Conservation (phyloP, 106 monocot species). For the Phalaenopsis equestris region DNA sequence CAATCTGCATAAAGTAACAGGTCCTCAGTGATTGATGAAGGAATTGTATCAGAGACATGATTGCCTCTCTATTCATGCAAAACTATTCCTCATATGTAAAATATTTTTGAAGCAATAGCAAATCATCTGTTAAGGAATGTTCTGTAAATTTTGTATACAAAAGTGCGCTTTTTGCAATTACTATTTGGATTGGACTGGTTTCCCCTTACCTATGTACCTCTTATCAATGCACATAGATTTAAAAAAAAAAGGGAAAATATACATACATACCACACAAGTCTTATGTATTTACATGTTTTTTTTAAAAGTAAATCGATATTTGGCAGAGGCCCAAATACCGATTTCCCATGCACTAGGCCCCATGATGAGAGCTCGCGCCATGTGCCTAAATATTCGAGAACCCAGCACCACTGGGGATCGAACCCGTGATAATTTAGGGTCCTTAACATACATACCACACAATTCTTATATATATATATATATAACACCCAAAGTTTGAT, state of each 20-base stretch:
- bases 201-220: background rate
- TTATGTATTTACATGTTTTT: no score
- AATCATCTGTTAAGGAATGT: background rate
- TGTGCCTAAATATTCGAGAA: no score
- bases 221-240: background rate
- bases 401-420: no score
- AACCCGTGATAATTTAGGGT: no score
- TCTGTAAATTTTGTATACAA: background rate
- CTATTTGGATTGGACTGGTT: background rate
- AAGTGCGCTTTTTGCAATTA: background rate
- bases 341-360: no score
- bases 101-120: background rate
- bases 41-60: background rate
- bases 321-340: no score
- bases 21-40: background rate
- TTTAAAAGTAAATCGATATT: no score
- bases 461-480: no score
- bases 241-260: background rate
- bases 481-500: no score
- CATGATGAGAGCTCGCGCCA: no score
- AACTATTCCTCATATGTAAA: background rate
- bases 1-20: conserved; percentile 52
- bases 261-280: no score
- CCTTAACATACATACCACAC: no score
- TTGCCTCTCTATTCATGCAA: background rate